Base-by-base conservation (phyloP, 169 alveolate genomes). In the Amoebophrya sp. region DNA sequence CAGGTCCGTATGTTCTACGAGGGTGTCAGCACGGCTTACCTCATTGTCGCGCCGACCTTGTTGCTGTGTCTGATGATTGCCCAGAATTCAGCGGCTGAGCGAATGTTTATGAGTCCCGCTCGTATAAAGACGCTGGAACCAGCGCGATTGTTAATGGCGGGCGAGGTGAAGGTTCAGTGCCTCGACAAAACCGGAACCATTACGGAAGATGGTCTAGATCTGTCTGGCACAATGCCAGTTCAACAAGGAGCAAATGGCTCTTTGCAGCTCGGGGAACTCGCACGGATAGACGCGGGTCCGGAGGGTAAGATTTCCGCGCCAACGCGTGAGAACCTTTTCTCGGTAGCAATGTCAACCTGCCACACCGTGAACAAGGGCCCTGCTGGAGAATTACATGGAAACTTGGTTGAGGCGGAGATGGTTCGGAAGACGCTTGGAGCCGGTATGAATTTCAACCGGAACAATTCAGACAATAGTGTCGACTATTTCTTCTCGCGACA, bases 341-440 rank as follows among this genome's bases (percentile, higher is more conserved):
- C 83, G 2, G 83, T 65, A 6, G 83, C 83, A 18, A 65, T 65
- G 83, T 29, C 83, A 36, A 65, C 83, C 33, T 65, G 83, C 83
- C 83, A 65, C 83, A 65, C 83, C 36, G 83, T 65, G 36, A 65
- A 29, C 38, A 65, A 65, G 83, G 83, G 83, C 83, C 12, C n/a
- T 29, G 2, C 83, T 10, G 83, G 83, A 18, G 83, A 65, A 26
- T 26, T 65, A 10, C n/a, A 65, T 36, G 83, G 83, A 6, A 65
- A 65, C 83, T 26, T 65, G 83, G 83, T 65, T 6, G 83, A 65
- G 83, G 83, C 83, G 83, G 83, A 65, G n/a, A 65, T 65, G 83
- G 83, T 65, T 6, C 83, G 83, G 36, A 65, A 65, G n/a, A 65
- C 33, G 10, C 83, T 65, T 1, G 12, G 36, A 29, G 36, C 36